These are phyloP conservation scores for Helianthus tuberosus DNA, from an alignment of 129 eudicot species.

Conservation along the genomic window DNA sequence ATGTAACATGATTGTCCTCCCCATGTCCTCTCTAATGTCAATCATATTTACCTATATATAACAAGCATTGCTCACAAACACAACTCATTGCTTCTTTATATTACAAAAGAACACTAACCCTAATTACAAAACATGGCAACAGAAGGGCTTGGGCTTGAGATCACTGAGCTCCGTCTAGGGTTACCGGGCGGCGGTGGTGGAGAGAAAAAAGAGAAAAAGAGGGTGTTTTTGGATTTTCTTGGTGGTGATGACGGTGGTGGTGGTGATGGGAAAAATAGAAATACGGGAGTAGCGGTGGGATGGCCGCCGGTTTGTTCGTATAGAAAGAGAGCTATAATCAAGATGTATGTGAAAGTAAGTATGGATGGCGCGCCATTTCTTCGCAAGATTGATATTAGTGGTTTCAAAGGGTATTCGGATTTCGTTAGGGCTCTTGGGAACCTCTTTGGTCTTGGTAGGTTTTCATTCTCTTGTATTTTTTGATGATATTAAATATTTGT, in stretches of 20 bases:
- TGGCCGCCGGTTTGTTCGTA: constrained; percentile 13
- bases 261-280: constrained; percentile 1
- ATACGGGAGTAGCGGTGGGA: neutral
- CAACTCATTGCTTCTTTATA: constrained; percentile 3
- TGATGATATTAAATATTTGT: neutral
- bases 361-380: constrained; percentile 16
- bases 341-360: constrained; percentile 12
- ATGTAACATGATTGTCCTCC: constrained; percentile 17
- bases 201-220: neutral
- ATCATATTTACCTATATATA: constrained; percentile 6
- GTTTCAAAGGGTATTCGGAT: constrained; percentile 10
- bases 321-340: constrained; percentile 9
- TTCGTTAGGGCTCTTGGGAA: constrained; percentile 14
- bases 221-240: constrained; percentile 7
- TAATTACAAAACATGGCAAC: neutral
- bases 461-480: neutral
- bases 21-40: constrained; percentile 3
- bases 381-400: constrained; percentile 9
- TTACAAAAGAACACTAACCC: neutral
- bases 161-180: constrained; percentile 10
- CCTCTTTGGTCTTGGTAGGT: constrained; percentile 14
- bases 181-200: neutral
- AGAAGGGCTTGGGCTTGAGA: constrained; percentile 6
- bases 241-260: neutral
- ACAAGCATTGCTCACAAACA: neutral